phyloP scores from a whole-genome alignment of 352 stramenopile species.

The Pythium dissimile region DNA sequence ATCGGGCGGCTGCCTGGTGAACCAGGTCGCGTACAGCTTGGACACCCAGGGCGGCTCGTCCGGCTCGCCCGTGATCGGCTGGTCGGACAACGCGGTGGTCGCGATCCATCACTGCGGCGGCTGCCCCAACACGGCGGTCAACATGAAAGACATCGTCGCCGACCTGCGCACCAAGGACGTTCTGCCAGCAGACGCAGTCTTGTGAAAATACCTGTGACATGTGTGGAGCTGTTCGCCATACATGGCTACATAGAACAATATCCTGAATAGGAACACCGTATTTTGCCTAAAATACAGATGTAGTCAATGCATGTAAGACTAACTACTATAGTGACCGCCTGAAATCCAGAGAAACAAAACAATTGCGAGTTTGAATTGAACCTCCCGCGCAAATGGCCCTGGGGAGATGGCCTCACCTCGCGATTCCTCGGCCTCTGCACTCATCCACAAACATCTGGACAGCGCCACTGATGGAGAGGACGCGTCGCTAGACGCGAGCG shows the following conservation, averaged over 20 bases:
- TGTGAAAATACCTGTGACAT: too few relatives aligned
- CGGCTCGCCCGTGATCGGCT: conserved; percentile 53
- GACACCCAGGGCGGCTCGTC: conserved; percentile 68
- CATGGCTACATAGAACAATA: too few relatives aligned
- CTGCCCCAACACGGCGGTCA: conserved; percentile 65
- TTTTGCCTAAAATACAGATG: neutral
- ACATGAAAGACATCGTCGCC: conserved; percentile 51
- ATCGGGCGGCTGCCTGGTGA: conserved; percentile 28
- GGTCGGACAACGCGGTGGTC: conserved; percentile 49
- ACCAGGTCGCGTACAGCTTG: conserved; percentile 60
- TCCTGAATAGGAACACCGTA: neutral
- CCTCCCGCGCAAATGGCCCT: neutral
- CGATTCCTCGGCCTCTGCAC: neutral
- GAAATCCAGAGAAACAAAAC: neutral
- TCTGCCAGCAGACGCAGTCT: conserved; percentile 37
- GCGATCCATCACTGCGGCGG: conserved; percentile 68
- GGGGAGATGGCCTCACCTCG: neutral
- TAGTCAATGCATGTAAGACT: too few relatives aligned
- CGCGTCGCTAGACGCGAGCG: neutral
- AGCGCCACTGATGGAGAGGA: neutral
- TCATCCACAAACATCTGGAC: neutral
- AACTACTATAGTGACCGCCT: neutral
- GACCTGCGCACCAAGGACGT: conserved; percentile 38
- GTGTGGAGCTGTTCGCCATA: too few relatives aligned
- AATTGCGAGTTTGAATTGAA: too few relatives aligned